phyloP scores from a whole-genome alignment of 495 filamentous ascomycete genomes.

The Mycothermus thermophilus region DNA sequence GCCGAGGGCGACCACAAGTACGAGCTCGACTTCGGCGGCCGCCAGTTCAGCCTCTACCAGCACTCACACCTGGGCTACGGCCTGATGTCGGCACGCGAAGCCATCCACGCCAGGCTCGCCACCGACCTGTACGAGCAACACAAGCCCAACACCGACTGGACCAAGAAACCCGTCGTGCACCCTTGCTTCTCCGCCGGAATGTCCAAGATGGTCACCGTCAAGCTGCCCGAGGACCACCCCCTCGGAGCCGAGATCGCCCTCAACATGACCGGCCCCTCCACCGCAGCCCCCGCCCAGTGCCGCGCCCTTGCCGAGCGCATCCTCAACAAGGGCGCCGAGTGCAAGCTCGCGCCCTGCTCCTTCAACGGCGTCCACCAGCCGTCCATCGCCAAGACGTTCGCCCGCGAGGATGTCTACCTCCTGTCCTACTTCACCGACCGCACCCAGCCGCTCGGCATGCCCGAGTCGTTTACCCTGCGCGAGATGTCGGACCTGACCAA shows the following conservation, averaged over 20 bases:
- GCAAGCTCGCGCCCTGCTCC: slow-evolving; percentile 77
- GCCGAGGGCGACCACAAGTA: slow-evolving; percentile 94
- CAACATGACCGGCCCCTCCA: slow-evolving; percentile 75
- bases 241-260: slow-evolving; percentile 50
- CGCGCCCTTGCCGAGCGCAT: slow-evolving; percentile 81
- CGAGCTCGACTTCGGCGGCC: slow-evolving; percentile 75
- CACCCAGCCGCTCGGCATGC: slow-evolving; percentile 82
- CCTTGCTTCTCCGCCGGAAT: slow-evolving; percentile 81
- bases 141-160: slow-evolving; percentile 30
- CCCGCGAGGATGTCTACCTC: slow-evolving; percentile 83
- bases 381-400: slow-evolving; percentile 80
- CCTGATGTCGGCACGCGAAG: slow-evolving; percentile 82
- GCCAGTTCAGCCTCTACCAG: slow-evolving; percentile 89
- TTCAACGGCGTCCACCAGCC: slow-evolving; percentile 97
- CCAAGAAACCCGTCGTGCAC: slow-evolving; percentile 58
- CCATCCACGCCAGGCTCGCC: slow-evolving; percentile 62
- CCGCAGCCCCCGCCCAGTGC: slow-evolving; percentile 67
- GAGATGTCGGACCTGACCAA: slow-evolving; percentile 75
- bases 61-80: slow-evolving; percentile 96
- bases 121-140: slow-evolving; percentile 44
- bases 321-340: slow-evolving; percentile 72
- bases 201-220: slow-evolving; percentile 51
- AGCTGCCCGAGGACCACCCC: slow-evolving; percentile 45
- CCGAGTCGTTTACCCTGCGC: slow-evolving; percentile 76
- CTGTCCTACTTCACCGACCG: slow-evolving; percentile 98